phyloP scores from a whole-genome alignment of 371 early-diverging fungal genomes.

The Mortierella sp. region DNA sequence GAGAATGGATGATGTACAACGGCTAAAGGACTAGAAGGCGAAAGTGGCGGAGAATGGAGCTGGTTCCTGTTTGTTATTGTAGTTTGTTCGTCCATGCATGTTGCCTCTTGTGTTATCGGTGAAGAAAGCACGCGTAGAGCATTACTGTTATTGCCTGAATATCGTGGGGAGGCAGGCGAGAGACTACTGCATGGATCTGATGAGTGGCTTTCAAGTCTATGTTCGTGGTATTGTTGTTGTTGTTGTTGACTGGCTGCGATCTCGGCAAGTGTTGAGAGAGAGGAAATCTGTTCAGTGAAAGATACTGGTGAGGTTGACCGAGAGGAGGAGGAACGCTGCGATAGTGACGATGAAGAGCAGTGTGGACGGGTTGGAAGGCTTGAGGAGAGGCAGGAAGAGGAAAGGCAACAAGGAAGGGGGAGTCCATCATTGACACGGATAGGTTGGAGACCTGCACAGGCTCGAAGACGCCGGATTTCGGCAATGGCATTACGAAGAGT shows the following conservation, averaged over 20 bases:
- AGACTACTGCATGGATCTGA: background rate
- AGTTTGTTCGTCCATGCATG: no score
- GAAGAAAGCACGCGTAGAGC: background rate
- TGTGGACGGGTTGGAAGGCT: slow-evolving; percentile 4
- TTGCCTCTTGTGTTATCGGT: no score
- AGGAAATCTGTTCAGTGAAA: background rate
- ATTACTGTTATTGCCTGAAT: background rate
- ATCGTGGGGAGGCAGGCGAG: slow-evolving; percentile 17
- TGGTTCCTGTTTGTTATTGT: background rate
- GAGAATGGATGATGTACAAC: no score
- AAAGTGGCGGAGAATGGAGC: slow-evolving; percentile 32
- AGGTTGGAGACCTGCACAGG: slow-evolving; percentile 15
- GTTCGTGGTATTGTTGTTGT: no score
- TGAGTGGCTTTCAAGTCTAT: slow-evolving; percentile 13
- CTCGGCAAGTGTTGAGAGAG: slow-evolving; percentile 21
- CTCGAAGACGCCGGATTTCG: slow-evolving; percentile 43
- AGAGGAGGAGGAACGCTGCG: background rate
- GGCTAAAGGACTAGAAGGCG: slow-evolving; percentile 22
- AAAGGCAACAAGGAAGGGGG: background rate
- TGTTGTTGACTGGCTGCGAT: slow-evolving; percentile 18
- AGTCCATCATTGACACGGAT: no score
- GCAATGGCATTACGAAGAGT: slow-evolving; percentile 50
- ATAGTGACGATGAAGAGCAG: background rate
- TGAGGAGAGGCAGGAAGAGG: background rate
- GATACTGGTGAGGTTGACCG: slow-evolving; percentile 8